Conservation (phyloP, 306 rosid species). For the Pyrus bretschneideri region DNA sequence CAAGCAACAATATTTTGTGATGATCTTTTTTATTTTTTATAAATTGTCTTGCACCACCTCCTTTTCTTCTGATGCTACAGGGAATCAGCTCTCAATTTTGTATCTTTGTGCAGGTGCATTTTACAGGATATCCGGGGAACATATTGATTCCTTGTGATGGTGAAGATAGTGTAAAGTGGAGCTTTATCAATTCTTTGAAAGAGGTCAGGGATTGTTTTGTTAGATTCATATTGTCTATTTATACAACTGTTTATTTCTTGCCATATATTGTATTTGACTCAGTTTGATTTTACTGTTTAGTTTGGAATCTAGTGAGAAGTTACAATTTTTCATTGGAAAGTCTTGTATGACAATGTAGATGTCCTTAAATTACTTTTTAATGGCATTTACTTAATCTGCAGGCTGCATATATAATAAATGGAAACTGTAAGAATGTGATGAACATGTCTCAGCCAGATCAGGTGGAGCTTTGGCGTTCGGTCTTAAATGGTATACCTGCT, state of each 20-base stretch:
- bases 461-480: slow-evolving; percentile 88
- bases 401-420: slow-evolving; percentile 85
- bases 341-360: background rate
- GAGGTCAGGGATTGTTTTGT: slow-evolving; percentile 49
- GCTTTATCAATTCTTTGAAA: slow-evolving; percentile 85
- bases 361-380: background rate
- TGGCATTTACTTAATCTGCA: slow-evolving; percentile 25
- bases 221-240: slow-evolving; percentile 4
- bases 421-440: slow-evolving; percentile 93
- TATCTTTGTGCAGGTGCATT: slow-evolving; percentile 61
- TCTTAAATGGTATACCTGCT: slow-evolving; percentile 53
- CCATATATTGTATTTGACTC: background rate
- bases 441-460: slow-evolving; percentile 97
- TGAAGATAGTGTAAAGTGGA: slow-evolving; percentile 87
- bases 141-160: slow-evolving; percentile 82
- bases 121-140: slow-evolving; percentile 79
- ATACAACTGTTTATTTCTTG: slow-evolving; percentile 9
- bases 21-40: background rate
- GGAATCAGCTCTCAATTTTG: background rate
- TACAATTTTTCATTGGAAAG: background rate
- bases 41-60: background rate
- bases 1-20: background rate
- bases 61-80: background rate
- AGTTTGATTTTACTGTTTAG: background rate
- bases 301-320: background rate